Evolutionary conservation across 163 green algal genomes (phyloP).

Genomic region (Trebouxia gelatinosa): DNA sequence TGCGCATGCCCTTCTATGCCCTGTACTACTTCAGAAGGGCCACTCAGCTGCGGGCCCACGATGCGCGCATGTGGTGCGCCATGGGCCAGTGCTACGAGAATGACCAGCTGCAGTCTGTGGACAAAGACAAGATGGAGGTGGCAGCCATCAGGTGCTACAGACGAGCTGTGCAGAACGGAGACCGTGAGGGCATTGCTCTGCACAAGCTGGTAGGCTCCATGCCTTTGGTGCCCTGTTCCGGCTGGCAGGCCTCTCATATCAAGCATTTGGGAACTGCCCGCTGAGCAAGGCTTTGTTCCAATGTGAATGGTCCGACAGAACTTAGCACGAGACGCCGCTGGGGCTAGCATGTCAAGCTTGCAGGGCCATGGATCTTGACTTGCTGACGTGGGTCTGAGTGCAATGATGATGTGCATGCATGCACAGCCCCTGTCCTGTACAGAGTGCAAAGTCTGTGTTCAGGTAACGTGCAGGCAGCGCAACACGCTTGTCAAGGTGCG

Average conservation of each 20-base stretch:
- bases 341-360: too few relatives aligned
- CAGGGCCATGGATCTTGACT: too few relatives aligned
- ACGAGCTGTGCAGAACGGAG: slow-evolving; percentile 67
- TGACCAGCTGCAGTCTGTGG: slow-evolving; percentile 52
- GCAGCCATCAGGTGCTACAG: slow-evolving; percentile 82
- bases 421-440: too few relatives aligned
- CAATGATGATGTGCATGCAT: too few relatives aligned
- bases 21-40: slow-evolving; percentile 94
- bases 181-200: slow-evolving; percentile 69
- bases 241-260: background rate
- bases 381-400: too few relatives aligned
- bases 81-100: slow-evolving; percentile 84
- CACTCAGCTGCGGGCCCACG: slow-evolving; percentile 69
- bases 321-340: too few relatives aligned
- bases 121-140: slow-evolving; percentile 47
- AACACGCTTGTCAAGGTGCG: too few relatives aligned
- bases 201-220: slow-evolving; percentile 52
- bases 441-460: too few relatives aligned
- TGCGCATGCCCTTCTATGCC: slow-evolving; percentile 94
- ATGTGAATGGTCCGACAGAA: too few relatives aligned
- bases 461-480: too few relatives aligned
- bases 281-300: too few relatives aligned
- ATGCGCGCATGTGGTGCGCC: slow-evolving; percentile 90
- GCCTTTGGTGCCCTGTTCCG: background rate
- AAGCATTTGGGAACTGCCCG: too few relatives aligned